A percentile compares a stretch with the other conserved stretches of the same genome.
Conservation (phyloP, 306 rosid species). For the Castanea sativa region DNA sequence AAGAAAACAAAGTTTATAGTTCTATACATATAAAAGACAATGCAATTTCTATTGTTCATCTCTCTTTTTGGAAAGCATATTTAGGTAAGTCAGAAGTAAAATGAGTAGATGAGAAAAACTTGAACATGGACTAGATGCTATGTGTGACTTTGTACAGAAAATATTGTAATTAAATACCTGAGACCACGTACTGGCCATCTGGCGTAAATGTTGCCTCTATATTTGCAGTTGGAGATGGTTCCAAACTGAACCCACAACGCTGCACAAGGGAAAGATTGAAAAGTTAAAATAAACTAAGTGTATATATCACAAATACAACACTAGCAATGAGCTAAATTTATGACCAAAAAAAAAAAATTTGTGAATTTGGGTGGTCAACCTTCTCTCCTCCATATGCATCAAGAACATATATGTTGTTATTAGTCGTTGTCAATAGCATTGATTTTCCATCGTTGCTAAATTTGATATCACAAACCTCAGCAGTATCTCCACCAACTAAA, state of each 20-base stretch:
- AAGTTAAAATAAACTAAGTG: background rate
- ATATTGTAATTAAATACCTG: constrained; percentile 53
- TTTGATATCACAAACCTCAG: constrained; percentile 95
- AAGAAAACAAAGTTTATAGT: background rate
- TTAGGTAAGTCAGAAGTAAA: background rate
- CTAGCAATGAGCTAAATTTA: background rate
- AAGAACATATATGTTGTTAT: constrained; percentile 81
- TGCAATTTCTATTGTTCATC: background rate
- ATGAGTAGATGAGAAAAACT: background rate
- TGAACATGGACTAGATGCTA: background rate
- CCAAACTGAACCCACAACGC: constrained; percentile 96
- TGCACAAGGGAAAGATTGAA: constrained; percentile 36
- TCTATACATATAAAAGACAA: background rate
- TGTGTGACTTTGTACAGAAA: background rate
- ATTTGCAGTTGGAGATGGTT: constrained; percentile 70
- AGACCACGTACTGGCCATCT: constrained; percentile 83
- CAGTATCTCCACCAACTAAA: constrained; percentile 95
- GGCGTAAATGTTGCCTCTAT: constrained; percentile 95
- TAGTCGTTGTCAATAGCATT: constrained; percentile 90
- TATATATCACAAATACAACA: background rate
- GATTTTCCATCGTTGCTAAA: constrained; percentile 97
- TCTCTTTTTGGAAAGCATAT: background rate
- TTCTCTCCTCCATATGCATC: constrained; percentile 97
- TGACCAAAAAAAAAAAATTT: background rate
- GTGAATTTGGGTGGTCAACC: constrained; percentile 41